Evolutionary conservation across 345 rosid species (phyloP).

Genomic region (Eucalyptus regnans): DNA sequence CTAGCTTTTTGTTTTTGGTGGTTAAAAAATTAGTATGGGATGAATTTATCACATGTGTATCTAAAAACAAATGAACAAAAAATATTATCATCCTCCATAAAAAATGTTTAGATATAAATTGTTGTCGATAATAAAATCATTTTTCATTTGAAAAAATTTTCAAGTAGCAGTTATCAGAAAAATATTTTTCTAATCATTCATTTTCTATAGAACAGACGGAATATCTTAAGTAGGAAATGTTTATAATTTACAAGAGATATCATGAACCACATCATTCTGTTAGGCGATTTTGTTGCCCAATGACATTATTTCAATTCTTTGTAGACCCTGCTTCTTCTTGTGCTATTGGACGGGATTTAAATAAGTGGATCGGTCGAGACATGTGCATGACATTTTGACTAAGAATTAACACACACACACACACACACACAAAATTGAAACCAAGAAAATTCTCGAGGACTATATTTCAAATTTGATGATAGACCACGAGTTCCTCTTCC

Average conservation of each 20-base stretch:
- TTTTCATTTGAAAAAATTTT: neutral
- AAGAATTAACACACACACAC: neutral
- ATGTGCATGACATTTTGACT: neutral
- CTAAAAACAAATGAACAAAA: neutral
- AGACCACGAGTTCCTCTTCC: neutral
- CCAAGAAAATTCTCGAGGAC: neutral
- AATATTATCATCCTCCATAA: neutral
- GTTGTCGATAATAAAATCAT: rapidly evolving
- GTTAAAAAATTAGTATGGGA: too few species aligned
- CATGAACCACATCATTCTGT: neutral
- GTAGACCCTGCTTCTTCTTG: neutral
- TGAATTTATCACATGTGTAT: too few species aligned
- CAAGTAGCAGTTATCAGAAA: neutral
- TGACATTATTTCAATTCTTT: neutral
- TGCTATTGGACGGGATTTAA: neutral
- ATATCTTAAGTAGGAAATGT: neutral
- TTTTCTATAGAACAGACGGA: neutral
- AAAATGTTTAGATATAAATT: neutral
- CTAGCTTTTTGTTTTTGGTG: too few species aligned
- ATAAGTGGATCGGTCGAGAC: neutral
- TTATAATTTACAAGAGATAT: neutral
- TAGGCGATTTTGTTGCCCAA: neutral
- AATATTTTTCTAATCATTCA: neutral
- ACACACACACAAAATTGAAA: too few species aligned
- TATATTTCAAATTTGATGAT: neutral